A percentile compares a stretch with the other conserved stretches of the same genome.
Evolutionary conservation across 192 early-diverging fungal genomes (phyloP).

Genomic region (Phycomyces nitens): DNA sequence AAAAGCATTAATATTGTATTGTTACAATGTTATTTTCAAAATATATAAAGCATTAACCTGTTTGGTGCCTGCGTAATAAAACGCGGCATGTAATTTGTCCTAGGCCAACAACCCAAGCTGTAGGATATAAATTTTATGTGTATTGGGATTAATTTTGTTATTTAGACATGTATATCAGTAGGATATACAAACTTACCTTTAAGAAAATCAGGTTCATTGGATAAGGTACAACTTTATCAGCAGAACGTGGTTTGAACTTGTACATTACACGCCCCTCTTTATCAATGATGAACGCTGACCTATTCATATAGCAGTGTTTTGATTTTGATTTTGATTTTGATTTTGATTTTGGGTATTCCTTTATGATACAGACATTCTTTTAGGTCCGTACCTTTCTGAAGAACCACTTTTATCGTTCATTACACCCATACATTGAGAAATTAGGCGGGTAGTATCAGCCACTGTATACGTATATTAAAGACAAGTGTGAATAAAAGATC

Average conservation of each 20-base stretch:
- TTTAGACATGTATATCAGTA: no score
- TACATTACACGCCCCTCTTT: conserved; percentile 2
- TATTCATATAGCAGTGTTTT: neutral
- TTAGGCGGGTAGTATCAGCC: conserved; percentile 16
- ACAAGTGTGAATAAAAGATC: neutral
- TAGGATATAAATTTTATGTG: no score
- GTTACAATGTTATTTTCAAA: no score
- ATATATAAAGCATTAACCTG: no score
- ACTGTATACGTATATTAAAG: conserved; percentile 1
- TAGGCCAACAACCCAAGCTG: no score
- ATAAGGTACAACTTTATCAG: neutral
- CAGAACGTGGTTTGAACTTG: neutral
- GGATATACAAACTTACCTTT: neutral
- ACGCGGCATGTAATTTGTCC: no score
- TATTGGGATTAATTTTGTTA: no score
- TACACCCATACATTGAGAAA: conserved; percentile 5
- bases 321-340: neutral
- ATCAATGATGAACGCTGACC: conserved; percentile 19
- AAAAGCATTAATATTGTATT: no score
- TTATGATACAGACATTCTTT: no score
- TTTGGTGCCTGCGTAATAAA: no score
- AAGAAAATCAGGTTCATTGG: neutral
- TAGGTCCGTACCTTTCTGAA: neutral
- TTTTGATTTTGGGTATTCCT: no score
- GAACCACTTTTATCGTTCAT: conserved; percentile 11